A percentile compares a stretch with the other conserved stretches of the same genome.
These are phyloP conservation scores for Vicia faba DNA, from an alignment of 306 rosid species.

Conservation along the genomic window DNA sequence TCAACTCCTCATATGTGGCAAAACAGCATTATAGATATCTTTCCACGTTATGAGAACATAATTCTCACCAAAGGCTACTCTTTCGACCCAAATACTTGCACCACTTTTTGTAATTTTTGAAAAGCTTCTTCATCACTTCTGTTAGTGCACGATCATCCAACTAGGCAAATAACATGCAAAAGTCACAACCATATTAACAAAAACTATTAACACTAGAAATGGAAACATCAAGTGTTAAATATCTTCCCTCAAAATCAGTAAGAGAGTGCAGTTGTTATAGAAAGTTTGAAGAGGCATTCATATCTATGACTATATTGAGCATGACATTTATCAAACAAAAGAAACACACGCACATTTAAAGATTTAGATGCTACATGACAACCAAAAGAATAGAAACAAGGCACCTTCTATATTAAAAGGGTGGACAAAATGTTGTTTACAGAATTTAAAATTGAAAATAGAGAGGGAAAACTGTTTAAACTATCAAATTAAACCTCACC, in stretches of 20 bases:
- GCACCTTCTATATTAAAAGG: not conserved
- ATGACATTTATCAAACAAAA: not conserved
- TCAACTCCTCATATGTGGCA: too few species aligned
- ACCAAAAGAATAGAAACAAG: not conserved
- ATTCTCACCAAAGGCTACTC: slow-evolving; percentile 93
- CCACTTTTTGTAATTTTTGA: slow-evolving; percentile 96
- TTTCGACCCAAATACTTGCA: slow-evolving; percentile 98
- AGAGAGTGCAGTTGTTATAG: not conserved
- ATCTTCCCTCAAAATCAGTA: not conserved
- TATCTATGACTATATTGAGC: not conserved
- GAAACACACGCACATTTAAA: slow-evolving; percentile 1
- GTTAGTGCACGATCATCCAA: slow-evolving; percentile 95
- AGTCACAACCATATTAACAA: slow-evolving; percentile 38
- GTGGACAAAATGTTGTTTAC: not conserved
- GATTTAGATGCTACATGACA: slow-evolving; percentile 1
- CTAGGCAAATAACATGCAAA: slow-evolving; percentile 52
- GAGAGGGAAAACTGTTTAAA: not conserved
- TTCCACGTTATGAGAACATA: slow-evolving; percentile 24
- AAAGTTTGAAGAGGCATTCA: slow-evolving; percentile 6
- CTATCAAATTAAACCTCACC: slow-evolving; percentile 51
- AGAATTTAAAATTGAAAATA: slow-evolving; percentile 2
- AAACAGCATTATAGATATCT: slow-evolving; percentile 11
- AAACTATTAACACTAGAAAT: slow-evolving; percentile 24
- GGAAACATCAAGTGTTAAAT: not conserved
- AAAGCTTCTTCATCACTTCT: slow-evolving; percentile 98